Base-by-base conservation (phyloP, 768 basidiomycete species). In the Tylopilus rubrobrunneus region DNA sequence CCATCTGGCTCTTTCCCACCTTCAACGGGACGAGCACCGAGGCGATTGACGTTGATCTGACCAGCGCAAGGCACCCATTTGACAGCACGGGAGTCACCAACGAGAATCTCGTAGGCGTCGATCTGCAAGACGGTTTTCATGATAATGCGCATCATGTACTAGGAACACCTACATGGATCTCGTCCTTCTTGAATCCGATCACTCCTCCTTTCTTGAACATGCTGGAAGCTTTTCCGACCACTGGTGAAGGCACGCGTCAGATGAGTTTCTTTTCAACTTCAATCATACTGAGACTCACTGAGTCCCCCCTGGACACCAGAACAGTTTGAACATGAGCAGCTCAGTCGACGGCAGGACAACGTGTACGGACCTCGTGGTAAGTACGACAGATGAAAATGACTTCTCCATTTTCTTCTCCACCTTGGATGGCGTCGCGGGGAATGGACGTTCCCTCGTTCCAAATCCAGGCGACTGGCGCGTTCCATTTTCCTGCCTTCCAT, bases 1-100 rank as follows among this genome's bases (percentile, higher is more conserved):
- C 85, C 85, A 53, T 84, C 76, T 14, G 74, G 71, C 64, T 89
- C 87, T 28, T 68, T 73, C 3, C 88, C 88, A 46, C 83, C 88
- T 55, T 88, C 85, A 34, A 90, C 84, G 1, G 85, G 85, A 5
- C 56, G 68, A 45, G 69, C 69, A 45, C 78, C 71, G 31, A 87
- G 77, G 36, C 60, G 51, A 1, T 62, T 43, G 33, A 80, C 52
- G 49, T 81, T 73, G 53, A 87, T 56, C 7, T 63, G 67, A 27
- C 83, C 84, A 33, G 68, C 67, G 46, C 67, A 58, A 46, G 73
- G 56, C 1, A 85, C 81, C 87, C 87, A 90, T 46, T 60, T 73
- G 49, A 90, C 66, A 25, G 74, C 83, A 4, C 65, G 67, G 57
- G 74, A 70, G 62, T 89, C 74, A 1, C 85, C 87, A 17, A 88